Evolutionary conservation across 768 basidiomycete species (phyloP).

Genomic region (Podaxis pistillaris): DNA sequence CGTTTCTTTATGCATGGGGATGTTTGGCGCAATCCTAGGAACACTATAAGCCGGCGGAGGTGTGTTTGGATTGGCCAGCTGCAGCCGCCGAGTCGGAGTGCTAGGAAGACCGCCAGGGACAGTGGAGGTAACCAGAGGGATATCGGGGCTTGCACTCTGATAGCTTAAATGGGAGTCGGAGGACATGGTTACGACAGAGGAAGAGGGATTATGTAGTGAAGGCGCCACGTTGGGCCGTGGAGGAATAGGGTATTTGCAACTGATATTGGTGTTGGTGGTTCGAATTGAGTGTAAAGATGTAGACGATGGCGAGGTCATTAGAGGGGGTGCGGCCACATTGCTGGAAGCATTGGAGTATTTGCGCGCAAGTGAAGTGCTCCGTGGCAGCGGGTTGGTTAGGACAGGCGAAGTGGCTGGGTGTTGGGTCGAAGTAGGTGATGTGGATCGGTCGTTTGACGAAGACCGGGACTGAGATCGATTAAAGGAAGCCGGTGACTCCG

Average conservation of each 20-base stretch:
- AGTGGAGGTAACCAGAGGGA: neutral
- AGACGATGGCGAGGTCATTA: constrained; percentile 21
- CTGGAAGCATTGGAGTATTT: constrained; percentile 26
- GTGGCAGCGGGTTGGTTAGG: constrained; percentile 30
- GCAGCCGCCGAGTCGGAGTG: neutral
- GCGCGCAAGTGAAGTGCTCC: constrained; percentile 34
- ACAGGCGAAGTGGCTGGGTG: constrained; percentile 12
- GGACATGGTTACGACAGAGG: constrained; percentile 20
- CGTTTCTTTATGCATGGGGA: neutral
- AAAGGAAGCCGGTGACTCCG: constrained; percentile 27
- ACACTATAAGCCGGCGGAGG: constrained; percentile 48
- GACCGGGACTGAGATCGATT: neutral
- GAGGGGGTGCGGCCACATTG: constrained; percentile 13
- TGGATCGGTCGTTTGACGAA: neutral
- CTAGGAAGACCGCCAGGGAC: neutral
- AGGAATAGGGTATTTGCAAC: constrained; percentile 10
- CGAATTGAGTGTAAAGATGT: constrained; percentile 19
- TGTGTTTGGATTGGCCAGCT: constrained; percentile 18
- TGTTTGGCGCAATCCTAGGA: neutral
- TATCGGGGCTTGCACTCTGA: constrained; percentile 6
- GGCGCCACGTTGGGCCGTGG: constrained; percentile 13
- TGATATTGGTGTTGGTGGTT: constrained; percentile 16
- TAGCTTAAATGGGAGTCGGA: constrained; percentile 21
- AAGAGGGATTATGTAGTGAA: constrained; percentile 16
- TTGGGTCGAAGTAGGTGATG: constrained; percentile 9